phyloP scores from a whole-genome alignment of 306 rosid genomes.

The Begonia loranthoides region DNA sequence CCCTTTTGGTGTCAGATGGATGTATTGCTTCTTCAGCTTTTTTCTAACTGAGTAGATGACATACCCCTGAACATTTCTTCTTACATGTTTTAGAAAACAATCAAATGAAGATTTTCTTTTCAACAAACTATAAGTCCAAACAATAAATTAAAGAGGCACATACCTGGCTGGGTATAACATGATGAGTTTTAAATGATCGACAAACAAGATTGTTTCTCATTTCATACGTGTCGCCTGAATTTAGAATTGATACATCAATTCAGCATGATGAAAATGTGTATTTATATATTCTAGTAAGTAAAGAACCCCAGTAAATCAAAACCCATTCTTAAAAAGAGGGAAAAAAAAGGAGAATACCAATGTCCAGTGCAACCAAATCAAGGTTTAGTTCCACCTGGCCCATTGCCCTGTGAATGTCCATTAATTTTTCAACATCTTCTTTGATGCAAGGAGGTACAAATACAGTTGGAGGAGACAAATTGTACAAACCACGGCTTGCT shows the following conservation, averaged over 20 bases:
- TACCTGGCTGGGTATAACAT: slow-evolving; percentile 95
- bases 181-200: slow-evolving; percentile 85
- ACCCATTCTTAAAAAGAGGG: not conserved
- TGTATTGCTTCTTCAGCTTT: slow-evolving; percentile 82
- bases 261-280: too few relatives aligned
- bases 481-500: slow-evolving; percentile 86
- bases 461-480: slow-evolving; percentile 73
- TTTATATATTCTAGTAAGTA: not conserved
- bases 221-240: slow-evolving; percentile 92
- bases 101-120: not conserved
- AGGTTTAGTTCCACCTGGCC: slow-evolving; percentile 71
- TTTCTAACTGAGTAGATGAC: slow-evolving; percentile 81
- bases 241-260: slow-evolving; percentile 16
- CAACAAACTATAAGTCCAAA: too few relatives aligned
- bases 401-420: slow-evolving; percentile 71
- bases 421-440: slow-evolving; percentile 78
- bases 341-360: slow-evolving; percentile 43
- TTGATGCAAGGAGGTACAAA: slow-evolving; percentile 85
- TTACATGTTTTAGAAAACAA: too few relatives aligned
- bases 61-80: slow-evolving; percentile 53
- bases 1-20: slow-evolving; percentile 50
- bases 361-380: slow-evolving; percentile 78
- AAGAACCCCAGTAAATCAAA: not conserved
- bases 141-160: slow-evolving; percentile 3
- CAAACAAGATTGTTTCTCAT: slow-evolving; percentile 79